Evolutionary conservation across 2,329 filamentous ascomycete species (phyloP), one percentile per base, ranked within the genome.

Genomic region (Fusarium duplospermum): DNA sequence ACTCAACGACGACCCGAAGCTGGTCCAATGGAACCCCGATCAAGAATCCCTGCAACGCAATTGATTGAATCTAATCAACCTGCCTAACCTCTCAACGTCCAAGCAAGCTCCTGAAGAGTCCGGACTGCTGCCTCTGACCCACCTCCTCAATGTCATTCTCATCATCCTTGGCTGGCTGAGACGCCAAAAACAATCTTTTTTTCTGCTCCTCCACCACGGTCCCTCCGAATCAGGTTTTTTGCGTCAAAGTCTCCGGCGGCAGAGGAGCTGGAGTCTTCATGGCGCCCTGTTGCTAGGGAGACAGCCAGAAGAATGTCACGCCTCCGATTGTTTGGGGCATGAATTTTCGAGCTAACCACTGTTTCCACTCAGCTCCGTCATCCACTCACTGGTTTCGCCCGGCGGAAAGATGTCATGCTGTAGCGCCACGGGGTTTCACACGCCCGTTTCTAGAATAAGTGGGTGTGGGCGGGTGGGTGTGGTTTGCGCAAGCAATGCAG

Each of bases 271-370:
- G 31, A 38, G 42, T 33, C 59, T n/a, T 60, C 20, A 50, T 58
- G 61, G 61, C 52, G 50, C 45, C 61, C 45, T 66, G 76, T 77
- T 77, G 74, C 72, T 63, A 74, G 65, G 76, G 76, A 70, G 40
- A 78, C 69, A 64, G 57, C 31, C 40, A 60, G 38, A 50, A 67
- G 62, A 65, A 64, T 69, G 65, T 71, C 63, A 50, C 33, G 61
- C 70, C 52, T 66, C 58, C 54, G 66, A 68, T 57, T 64, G 42
- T 67, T 63, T 35, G 36, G 27, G 62, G 40, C 56, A 69, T 69
- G 62, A 64, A 67, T 27, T 54, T 63, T 63, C 56, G 16, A 57
- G 57, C 62, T 74, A 71, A 36, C 31, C 29, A 36, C 6, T 22
- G n/a, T 36, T 47, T 22, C 64, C 52, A 38, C 59, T 61, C 65